These are phyloP conservation scores for Gentiana dahurica DNA, from an alignment of 257 asterid species.

Conservation along the genomic window DNA sequence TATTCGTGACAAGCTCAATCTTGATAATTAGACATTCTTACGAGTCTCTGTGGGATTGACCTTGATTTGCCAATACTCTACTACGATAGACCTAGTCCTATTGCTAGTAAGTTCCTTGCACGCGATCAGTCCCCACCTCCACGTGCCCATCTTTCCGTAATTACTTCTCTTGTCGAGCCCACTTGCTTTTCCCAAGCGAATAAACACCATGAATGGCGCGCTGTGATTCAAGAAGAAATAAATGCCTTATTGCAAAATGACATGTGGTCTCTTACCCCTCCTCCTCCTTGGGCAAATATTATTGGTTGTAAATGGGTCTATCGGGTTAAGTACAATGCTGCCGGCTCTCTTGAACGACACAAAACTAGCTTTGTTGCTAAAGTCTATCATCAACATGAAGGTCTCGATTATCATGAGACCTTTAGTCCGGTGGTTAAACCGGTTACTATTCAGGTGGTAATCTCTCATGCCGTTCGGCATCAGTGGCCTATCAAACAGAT, in stretches of 20 bases:
- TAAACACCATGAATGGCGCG: neutral
- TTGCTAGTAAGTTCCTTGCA: too few species aligned
- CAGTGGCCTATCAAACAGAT: neutral
- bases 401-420: too few species aligned
- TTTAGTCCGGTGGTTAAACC: neutral
- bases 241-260: neutral
- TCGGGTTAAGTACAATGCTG: neutral
- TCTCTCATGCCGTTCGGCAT: neutral
- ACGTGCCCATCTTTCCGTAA: too few species aligned
- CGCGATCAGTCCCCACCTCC: conserved; percentile 9
- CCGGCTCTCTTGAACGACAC: too few species aligned
- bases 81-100: too few species aligned
- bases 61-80: too few species aligned
- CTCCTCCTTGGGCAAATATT: neutral
- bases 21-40: too few species aligned
- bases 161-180: neutral
- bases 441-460: neutral
- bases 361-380: too few species aligned
- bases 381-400: too few species aligned
- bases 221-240: neutral
- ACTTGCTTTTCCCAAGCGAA: neutral
- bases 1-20: too few species aligned
- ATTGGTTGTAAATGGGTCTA: neutral
- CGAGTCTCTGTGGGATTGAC: too few species aligned
- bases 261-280: conserved; percentile 1